Conservation (phyloP, 495 filamentous ascomycete genomes). For the Penicillium roqueforti region DNA sequence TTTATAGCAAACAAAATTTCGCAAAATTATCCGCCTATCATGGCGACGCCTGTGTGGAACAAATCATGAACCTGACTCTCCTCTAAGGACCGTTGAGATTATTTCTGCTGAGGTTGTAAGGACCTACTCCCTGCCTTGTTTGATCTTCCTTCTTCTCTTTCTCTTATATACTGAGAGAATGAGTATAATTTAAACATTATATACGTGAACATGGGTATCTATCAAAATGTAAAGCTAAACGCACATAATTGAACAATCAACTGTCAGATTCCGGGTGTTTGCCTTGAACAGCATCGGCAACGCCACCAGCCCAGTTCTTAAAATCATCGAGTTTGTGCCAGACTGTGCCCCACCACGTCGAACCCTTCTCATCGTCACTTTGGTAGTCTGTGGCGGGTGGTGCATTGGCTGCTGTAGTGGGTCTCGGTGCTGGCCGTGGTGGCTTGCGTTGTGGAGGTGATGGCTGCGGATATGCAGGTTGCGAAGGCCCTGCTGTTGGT, state of each 20-base stretch:
- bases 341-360: constrained; percentile 33
- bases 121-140: too few relatives aligned
- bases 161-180: too few relatives aligned
- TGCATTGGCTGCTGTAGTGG: constrained; percentile 16
- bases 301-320: constrained; percentile 38
- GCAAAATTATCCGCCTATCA: too few relatives aligned
- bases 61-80: too few relatives aligned
- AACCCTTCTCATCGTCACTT: constrained; percentile 23
- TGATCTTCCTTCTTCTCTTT: too few relatives aligned
- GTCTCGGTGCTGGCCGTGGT: constrained; percentile 2
- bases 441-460: constrained; percentile 3
- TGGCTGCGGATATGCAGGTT: background rate
- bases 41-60: too few relatives aligned
- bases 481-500: background rate
- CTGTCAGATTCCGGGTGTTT: constrained; percentile 21
- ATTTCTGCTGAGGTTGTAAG: too few relatives aligned
- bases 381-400: constrained; percentile 17
- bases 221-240: constrained; percentile 1
- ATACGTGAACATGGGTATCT: background rate
- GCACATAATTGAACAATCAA: background rate
- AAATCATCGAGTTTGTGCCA: constrained; percentile 34
- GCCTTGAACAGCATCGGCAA: constrained; percentile 35
- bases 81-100: too few relatives aligned
- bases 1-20: too few relatives aligned
- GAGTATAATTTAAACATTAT: background rate